Percentiles rank a stretch among this genome's conserved stretches.
These are phyloP conservation scores for Stagonosporopsis cucurbitacearum DNA, from an alignment of 2,329 filamentous ascomycete species.

Conservation along the genomic window DNA sequence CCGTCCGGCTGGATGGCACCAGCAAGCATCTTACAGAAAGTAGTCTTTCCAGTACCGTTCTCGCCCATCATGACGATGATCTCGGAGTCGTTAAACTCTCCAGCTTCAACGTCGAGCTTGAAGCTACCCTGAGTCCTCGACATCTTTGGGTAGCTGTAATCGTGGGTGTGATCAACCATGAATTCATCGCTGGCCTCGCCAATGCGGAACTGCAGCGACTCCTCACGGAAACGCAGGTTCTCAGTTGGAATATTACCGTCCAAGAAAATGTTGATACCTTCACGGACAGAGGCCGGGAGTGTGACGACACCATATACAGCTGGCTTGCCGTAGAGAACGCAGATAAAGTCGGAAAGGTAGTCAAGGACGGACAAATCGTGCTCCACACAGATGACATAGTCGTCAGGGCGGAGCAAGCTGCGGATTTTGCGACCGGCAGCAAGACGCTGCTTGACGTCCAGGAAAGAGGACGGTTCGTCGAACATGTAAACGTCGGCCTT, in stretches of 20 bases:
- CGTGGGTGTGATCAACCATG: conserved; percentile 80
- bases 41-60: conserved; percentile 99
- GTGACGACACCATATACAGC: conserved; percentile 98
- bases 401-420: conserved; percentile 82
- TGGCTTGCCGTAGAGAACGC: conserved; percentile 93
- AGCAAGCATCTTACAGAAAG: conserved; percentile 95
- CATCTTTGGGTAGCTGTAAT: conserved; percentile 88
- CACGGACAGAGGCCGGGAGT: conserved; percentile 90
- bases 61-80: conserved; percentile 99
- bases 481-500: conserved; percentile 98
- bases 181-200: conserved; percentile 90
- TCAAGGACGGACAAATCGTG: conserved; percentile 98
- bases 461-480: conserved; percentile 97
- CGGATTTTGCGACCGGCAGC: conserved; percentile 91
- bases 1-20: conserved; percentile 91
- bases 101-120: conserved; percentile 79
- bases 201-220: conserved; percentile 94
- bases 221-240: conserved; percentile 97
- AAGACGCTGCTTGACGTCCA: conserved; percentile 99
- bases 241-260: conserved; percentile 98
- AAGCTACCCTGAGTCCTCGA: conserved; percentile 91
- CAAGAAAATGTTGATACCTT: conserved; percentile 99
- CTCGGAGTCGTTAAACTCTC: conserved; percentile 95
- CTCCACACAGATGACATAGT: conserved; percentile 98
- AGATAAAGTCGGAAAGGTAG: conserved; percentile 98